Percentiles rank a stretch among this genome's conserved stretches.
Evolutionary conservation across 805 yeast species (phyloP).

Genomic region (Saccharomycopsis fibuligera): DNA sequence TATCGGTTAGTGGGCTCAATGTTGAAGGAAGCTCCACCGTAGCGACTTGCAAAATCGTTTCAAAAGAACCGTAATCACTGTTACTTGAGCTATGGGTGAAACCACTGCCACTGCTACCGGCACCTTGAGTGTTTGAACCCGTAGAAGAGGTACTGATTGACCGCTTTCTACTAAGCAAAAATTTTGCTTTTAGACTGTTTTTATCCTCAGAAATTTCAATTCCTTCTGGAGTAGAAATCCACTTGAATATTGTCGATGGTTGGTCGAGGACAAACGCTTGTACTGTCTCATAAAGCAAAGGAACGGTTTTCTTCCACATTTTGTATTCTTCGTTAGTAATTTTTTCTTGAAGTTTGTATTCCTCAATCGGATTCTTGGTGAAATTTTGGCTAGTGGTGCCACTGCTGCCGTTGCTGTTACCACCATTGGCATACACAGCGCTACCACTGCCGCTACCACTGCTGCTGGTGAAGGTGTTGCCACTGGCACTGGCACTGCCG

Average conservation of each 20-base stretch:
- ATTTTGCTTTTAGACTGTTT: constrained; percentile 8
- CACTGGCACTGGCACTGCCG: no score
- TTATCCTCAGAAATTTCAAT: neutral
- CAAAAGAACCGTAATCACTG: neutral
- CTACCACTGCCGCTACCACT: no score
- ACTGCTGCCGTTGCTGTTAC: neutral
- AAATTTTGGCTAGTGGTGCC: constrained; percentile 15
- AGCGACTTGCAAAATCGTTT: constrained; percentile 35
- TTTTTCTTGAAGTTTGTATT: constrained; percentile 53
- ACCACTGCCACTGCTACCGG: neutral
- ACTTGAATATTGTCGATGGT: constrained; percentile 12
- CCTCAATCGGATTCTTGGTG: constrained; percentile 25
- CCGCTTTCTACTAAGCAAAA: neutral
- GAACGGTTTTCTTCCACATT: constrained; percentile 80
- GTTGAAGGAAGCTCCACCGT: constrained; percentile 37
- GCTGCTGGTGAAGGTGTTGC: no score
- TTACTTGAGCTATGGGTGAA: no score
- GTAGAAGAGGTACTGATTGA: no score
- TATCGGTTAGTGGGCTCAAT: constrained; percentile 31
- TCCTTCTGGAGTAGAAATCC: constrained; percentile 12
- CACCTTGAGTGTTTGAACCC: no score
- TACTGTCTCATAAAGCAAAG: constrained; percentile 67
- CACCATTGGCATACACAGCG: no score
- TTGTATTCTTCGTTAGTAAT: constrained; percentile 69
- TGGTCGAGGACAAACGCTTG: constrained; percentile 44